These are phyloP conservation scores for Baorangia bicolor DNA, from an alignment of 768 basidiomycete species.

Conservation along the genomic window DNA sequence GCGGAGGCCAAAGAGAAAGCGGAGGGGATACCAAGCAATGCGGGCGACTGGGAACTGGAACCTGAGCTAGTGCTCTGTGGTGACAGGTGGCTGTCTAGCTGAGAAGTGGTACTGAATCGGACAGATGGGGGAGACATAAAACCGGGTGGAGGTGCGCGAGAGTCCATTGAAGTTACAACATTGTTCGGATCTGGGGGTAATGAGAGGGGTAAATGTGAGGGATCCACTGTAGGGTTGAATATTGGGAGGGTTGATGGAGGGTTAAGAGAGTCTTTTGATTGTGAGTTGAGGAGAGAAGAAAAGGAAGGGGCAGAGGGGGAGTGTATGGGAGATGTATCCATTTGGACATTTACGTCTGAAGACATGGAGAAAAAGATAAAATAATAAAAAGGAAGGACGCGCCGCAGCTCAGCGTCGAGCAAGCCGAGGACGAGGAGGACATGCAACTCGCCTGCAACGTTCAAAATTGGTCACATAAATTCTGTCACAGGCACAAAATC, in stretches of 20 bases:
- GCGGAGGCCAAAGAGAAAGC: background rate
- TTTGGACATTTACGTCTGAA: no score
- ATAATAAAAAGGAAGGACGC: no score
- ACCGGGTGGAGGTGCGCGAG: background rate
- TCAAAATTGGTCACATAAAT: conserved; percentile 26
- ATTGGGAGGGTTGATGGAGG: no score
- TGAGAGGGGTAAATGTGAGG: no score
- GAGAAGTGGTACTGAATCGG: background rate
- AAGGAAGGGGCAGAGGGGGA: no score
- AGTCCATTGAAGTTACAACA: no score
- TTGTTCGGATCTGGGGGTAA: no score
- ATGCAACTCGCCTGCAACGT: conserved; percentile 21
- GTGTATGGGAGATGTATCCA: no score
- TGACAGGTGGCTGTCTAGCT: conserved; percentile 11
- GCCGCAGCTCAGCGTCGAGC: background rate
- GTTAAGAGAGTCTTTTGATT: no score
- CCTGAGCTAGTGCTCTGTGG: conserved; percentile 23
- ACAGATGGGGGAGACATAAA: conserved; percentile 32
- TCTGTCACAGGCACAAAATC: conserved; percentile 38
- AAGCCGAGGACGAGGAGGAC: conserved; percentile 15
- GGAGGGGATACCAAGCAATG: background rate
- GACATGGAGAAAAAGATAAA: no score
- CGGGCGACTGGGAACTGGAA: conserved; percentile 35
- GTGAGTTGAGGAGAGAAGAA: background rate
- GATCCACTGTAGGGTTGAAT: no score